Base-by-base conservation (phyloP, 192 early-diverging fungal species). In the Chytriomyces sp. region DNA sequence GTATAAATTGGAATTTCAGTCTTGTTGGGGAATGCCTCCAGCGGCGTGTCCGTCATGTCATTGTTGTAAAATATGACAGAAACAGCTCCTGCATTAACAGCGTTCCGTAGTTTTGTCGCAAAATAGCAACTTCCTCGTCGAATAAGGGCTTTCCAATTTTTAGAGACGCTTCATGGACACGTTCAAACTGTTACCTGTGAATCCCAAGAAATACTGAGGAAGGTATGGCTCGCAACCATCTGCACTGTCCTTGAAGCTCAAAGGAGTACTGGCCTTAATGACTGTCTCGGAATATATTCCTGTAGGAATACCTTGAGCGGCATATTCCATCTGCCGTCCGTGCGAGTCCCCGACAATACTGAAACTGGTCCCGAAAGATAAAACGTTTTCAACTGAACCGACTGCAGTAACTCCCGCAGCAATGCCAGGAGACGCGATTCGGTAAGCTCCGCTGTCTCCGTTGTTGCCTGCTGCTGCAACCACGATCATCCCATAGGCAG, bases 401-500 rank as follows among this genome's bases (percentile, higher is more conserved):
- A 58, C 56, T 7, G 10, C 56, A 26, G 56, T 58, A 14, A 30
- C 25, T 25, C 6, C 10, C 22, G 10, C 8, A 14, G 10, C 8
- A 14, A 26, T 25, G 8, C 22, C 56, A n/a, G 56, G 56, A 25
- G 56, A 58, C 56, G 8, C 31, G 56, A 58, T 26, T 7, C 56
- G 8, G 56, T 34, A 37, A 19, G 36, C 36, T 38, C 63, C 5
- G 49, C 52, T 5, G 52, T 54, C 66, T 77, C 78, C 0, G 36
- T 91, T 84, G 80, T 96, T 96, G 19, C 94, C 94, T 33, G 81
- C 82, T 17, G 89, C 82, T 54, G 86, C 80, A 14, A 94, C 87
- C 34, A 88, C 67, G 14, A 78, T 58, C 6, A 82, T 38, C 22
- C 88, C 80, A 8, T 77, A 76, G 30, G 52, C 52, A 12, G 79